These are phyloP conservation scores for Rhytidiadelphus loreus DNA, from an alignment of 225 moss, liverwort and hornwort species.

Conservation along the genomic window DNA sequence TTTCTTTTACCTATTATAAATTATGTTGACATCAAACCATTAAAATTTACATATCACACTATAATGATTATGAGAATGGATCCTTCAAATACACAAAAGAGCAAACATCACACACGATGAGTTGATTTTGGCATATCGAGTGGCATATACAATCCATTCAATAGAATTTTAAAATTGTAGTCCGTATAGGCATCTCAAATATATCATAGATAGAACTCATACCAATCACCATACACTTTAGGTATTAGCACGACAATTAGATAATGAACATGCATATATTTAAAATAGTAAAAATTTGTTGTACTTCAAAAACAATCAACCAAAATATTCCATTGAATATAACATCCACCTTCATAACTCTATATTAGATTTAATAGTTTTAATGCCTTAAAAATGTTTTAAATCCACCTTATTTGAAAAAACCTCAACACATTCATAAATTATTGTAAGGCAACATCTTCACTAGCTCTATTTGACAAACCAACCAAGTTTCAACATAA, in stretches of 20 bases:
- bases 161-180: neutral
- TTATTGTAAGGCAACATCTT: neutral
- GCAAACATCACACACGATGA: neutral
- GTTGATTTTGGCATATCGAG: too few relatives aligned
- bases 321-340: neutral
- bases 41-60: neutral
- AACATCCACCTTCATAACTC: neutral
- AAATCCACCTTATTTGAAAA: neutral
- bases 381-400: too few relatives aligned
- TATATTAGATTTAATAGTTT: neutral
- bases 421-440: neutral
- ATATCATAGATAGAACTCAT: neutral
- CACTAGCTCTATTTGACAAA: neutral
- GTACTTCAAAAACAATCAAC: neutral
- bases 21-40: too few relatives aligned
- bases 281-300: too few relatives aligned
- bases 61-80: neutral
- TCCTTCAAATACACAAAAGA: too few relatives aligned
- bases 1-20: accelerated
- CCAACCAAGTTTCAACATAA: neutral
- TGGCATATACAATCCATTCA: neutral
- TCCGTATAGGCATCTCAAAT: neutral
- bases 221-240: neutral
- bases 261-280: neutral
- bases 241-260: too few relatives aligned